Evolutionary conservation across 2,329 filamentous ascomycete genomes (phyloP), one percentile per base, ranked within the genome.

Genomic region (Neospermospora avenae): DNA sequence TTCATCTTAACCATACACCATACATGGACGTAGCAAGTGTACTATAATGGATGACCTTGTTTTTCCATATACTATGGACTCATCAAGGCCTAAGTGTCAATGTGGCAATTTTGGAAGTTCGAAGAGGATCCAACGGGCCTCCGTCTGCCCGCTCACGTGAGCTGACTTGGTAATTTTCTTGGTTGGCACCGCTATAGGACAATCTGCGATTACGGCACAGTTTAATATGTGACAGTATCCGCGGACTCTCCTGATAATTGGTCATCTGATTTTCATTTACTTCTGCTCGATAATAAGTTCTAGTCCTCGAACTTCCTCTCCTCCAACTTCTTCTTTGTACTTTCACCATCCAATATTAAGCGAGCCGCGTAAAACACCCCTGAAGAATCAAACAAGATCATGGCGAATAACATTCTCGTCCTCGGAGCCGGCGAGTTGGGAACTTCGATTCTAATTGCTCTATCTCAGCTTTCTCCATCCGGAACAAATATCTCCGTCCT

Each of bases 351-450:
- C 8, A 18, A 22, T 6, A 22, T 10, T 20, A 39, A 39, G 37
- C 37, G 14, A 39, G 37, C 18, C 37, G 16, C 18, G n/a, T n/a
- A n/a, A n/a, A 2, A 16, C 2, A 16, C 37, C 14, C 11, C 14
- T 1, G 2, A 16, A 2, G 31, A 35, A 35, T 13, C n/a, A n/a
- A n/a, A 13, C 31, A 35, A 35, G 13, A 39, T 16, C 37, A 51
- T 55, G 25, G 16, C 55, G 39, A 56, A 14, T 46, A 52, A 63
- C 16, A 63, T 88, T 59, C 83, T 89, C 53, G 76, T 89, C 54
- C 74, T 90, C 60, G 86, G 87, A 55, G 83, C 83, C n/a, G 86
- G 86, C 60, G 86, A 89, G 74, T 80, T 89, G 14, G 87, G 86
- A 52, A 74, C 76, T 4, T 77, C 81, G 16, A 76, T 89, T 59